Evolutionary conservation across 225 moss, liverwort and hornwort species (phyloP).

Genomic region (Straminergon stramineum): DNA sequence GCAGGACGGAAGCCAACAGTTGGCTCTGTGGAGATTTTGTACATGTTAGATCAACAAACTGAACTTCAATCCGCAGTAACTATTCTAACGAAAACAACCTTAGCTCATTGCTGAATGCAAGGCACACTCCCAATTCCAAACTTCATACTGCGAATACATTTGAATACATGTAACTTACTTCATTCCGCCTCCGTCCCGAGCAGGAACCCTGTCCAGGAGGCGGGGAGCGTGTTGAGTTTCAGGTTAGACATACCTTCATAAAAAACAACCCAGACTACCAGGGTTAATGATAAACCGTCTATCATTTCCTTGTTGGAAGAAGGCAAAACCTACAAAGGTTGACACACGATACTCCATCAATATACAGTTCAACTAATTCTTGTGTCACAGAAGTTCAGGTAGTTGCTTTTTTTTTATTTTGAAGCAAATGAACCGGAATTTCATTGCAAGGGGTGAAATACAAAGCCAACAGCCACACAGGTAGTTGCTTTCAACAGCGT

Average conservation of each 20-base stretch:
- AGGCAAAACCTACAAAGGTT: neutral
- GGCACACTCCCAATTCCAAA: neutral
- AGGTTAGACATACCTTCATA: neutral
- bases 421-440: too few relatives aligned
- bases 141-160: neutral
- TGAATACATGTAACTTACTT: too few relatives aligned
- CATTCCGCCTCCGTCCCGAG: neutral
- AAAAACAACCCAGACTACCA: neutral
- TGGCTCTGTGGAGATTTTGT: neutral
- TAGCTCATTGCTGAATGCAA: neutral
- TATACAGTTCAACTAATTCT: neutral
- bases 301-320: neutral
- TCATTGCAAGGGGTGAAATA: too few relatives aligned
- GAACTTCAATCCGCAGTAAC: neutral
- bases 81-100: neutral
- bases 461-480: too few relatives aligned
- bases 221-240: neutral
- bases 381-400: neutral
- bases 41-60: neutral
- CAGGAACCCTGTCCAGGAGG: too few relatives aligned
- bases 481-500: neutral
- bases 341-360: neutral
- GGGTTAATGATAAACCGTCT: neutral
- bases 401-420: too few relatives aligned
- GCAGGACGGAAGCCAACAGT: neutral